phyloP scores from a whole-genome alignment of 768 basidiomycete genomes.

The Suillus variegatus region DNA sequence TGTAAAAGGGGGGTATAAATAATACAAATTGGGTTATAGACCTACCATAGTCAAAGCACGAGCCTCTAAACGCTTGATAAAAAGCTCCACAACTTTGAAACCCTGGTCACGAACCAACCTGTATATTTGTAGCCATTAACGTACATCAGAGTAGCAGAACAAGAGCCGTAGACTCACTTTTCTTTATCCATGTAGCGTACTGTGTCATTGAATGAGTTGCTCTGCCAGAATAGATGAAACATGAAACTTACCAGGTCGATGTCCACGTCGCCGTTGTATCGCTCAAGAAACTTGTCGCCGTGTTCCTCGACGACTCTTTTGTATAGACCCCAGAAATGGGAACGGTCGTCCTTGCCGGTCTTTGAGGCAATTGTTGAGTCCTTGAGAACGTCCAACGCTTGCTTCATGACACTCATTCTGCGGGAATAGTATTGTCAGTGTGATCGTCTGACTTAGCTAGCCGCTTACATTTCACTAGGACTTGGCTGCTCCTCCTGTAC shows the following conservation, averaged over 20 bases:
- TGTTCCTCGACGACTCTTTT: too few relatives aligned
- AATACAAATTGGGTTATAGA: not conserved
- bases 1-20: slow-evolving; percentile 23
- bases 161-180: slow-evolving; percentile 56
- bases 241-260: slow-evolving; percentile 57
- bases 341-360: too few relatives aligned
- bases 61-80: slow-evolving; percentile 79
- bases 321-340: too few relatives aligned
- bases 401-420: too few relatives aligned
- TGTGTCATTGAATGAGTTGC: slow-evolving; percentile 73
- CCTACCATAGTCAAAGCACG: slow-evolving; percentile 82
- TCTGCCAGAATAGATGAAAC: not conserved
- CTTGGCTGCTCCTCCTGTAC: too few relatives aligned
- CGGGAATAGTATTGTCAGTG: too few relatives aligned
- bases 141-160: not conserved
- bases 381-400: too few relatives aligned
- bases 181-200: slow-evolving; percentile 86
- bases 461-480: too few relatives aligned
- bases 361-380: too few relatives aligned
- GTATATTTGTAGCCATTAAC: slow-evolving; percentile 1
- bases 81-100: slow-evolving; percentile 89
- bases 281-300: too few relatives aligned
- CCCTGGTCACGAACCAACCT: slow-evolving; percentile 95
- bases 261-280: too few relatives aligned
- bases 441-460: too few relatives aligned